Base-by-base conservation (phyloP, 176 grass and related monocot genomes). In the Guadua angustifolia region DNA sequence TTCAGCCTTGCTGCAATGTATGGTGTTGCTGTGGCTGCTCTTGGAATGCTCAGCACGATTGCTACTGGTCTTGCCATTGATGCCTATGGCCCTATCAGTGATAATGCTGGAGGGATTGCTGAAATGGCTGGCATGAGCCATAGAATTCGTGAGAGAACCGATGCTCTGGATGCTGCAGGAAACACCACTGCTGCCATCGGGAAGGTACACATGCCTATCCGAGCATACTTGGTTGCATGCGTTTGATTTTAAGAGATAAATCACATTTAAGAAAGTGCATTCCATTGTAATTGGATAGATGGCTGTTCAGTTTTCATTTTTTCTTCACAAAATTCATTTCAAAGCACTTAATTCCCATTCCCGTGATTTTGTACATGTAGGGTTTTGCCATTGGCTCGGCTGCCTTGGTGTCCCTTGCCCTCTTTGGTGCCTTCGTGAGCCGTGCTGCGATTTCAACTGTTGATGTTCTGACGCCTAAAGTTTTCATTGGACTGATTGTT, bases 371-470 rank as follows among this genome's bases (percentile, higher is more conserved):
- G 46, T 78, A 47, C 66, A 77, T 86, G 11, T 52, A 95, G 94
- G 94, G 94, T 49, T 95, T 95, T 76, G 94, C 94, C 21, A 95
- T 95, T 77, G 94, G 94, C 63, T 95, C 94, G 45, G 94, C 88
- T 75, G 94, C 90, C 52, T 90, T 95, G 53, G 94, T 95, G 32
- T 95, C 94, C 42, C 94, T 95, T 75, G 90, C 94, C 59, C 90
- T 95, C 61, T 95, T 95, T 5, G 94, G 94, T 61, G 94, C 94
- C 43, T 95, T 95, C 64, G 94, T 95, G 51, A 93, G 94, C 80
- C 90, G 94, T 53, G 90, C 94, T 18, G 86, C 75, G 57, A 92
- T 95, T 26, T 76, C 88, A n/a, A 89, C 88, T 0, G 94, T 95
- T 42, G 94, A 95, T 80, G 94, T 95, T 58, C 84, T 95, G 44